Conservation (phyloP, 306 rosid species). For the Rosa lucieae region DNA sequence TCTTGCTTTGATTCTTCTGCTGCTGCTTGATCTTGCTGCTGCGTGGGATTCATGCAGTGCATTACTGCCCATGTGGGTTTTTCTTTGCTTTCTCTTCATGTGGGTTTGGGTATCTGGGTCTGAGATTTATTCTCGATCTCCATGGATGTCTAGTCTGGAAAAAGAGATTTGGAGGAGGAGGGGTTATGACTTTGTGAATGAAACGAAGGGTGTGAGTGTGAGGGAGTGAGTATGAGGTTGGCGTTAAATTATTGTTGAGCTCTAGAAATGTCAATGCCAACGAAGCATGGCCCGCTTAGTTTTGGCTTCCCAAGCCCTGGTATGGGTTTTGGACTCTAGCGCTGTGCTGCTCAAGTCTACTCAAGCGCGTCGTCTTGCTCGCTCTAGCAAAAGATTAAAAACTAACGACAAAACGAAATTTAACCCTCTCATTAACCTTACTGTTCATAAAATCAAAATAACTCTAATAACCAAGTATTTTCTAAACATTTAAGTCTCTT, state of each 20-base stretch:
- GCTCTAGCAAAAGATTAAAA: neutral
- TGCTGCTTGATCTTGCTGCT: neutral
- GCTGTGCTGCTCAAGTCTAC: conserved; percentile 28
- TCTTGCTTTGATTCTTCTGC: conserved; percentile 12
- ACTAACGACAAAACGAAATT: neutral
- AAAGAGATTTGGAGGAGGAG: neutral
- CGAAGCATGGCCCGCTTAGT: conserved; percentile 73
- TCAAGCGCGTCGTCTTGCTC: conserved; percentile 12
- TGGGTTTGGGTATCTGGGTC: conserved; percentile 24
- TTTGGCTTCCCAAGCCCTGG: conserved; percentile 45
- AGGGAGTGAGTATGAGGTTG: conserved; percentile 16
- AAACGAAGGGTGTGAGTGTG: conserved; percentile 7
- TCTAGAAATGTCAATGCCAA: conserved; percentile 92
- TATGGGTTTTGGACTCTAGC: conserved; percentile 29
- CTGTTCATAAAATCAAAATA: too few relatives aligned
- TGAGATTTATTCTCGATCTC: conserved; percentile 11
- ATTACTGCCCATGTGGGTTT: conserved; percentile 4
- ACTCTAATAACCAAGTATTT: too few relatives aligned
- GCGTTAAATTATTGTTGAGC: conserved; percentile 58
- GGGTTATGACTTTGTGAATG: neutral
- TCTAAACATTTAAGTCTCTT: too few relatives aligned
- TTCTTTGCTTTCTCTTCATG: conserved; percentile 40
- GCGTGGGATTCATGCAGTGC: conserved; percentile 30
- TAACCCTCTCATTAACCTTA: neutral
- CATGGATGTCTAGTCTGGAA: conserved; percentile 23